Evolutionary conservation across 1,284 basidiomycete species (phyloP).

Genomic region (Trichosporon sp.): DNA sequence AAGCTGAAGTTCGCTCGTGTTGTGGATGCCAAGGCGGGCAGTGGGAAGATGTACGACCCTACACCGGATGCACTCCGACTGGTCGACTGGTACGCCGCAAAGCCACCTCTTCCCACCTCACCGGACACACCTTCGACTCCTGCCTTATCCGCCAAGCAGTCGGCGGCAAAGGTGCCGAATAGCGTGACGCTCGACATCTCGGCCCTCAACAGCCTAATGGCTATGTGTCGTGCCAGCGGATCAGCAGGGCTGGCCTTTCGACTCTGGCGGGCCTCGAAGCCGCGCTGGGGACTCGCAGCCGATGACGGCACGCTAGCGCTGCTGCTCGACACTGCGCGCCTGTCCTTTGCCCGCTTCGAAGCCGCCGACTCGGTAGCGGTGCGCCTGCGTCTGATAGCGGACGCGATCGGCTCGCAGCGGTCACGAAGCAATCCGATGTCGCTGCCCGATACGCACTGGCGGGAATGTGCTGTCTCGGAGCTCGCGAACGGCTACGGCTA

Average conservation of each 20-base stretch:
- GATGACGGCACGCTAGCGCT: slow-evolving; percentile 31
- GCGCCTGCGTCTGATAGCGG: slow-evolving; percentile 25
- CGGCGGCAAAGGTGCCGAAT: not conserved
- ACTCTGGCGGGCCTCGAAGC: slow-evolving; percentile 28
- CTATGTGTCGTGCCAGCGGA: slow-evolving; percentile 16
- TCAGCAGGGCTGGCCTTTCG: slow-evolving; percentile 31
- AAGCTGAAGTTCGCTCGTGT: slow-evolving; percentile 13
- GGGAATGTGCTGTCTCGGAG: not conserved
- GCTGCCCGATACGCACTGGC: slow-evolving; percentile 2
- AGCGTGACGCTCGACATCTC: slow-evolving; percentile 25
- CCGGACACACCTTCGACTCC: not conserved
- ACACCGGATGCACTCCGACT: slow-evolving; percentile 24
- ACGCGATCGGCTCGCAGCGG: slow-evolving; percentile 13
- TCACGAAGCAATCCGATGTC: not conserved
- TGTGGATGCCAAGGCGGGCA: not conserved
- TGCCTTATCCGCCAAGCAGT: no score
- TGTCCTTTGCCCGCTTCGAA: slow-evolving; percentile 9
- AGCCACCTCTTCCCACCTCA: not conserved
- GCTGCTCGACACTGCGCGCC: slow-evolving; percentile 30
- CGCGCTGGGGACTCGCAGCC: slow-evolving; percentile 34
- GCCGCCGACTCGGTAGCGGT: slow-evolving; percentile 15
- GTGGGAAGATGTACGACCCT: not conserved
- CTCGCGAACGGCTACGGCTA: slow-evolving; percentile 11
- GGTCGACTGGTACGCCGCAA: slow-evolving; percentile 25
- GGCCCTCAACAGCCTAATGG: slow-evolving; percentile 33